Base-by-base conservation (phyloP, 108 stramenopile species). In the Skeletonema costatum region DNA sequence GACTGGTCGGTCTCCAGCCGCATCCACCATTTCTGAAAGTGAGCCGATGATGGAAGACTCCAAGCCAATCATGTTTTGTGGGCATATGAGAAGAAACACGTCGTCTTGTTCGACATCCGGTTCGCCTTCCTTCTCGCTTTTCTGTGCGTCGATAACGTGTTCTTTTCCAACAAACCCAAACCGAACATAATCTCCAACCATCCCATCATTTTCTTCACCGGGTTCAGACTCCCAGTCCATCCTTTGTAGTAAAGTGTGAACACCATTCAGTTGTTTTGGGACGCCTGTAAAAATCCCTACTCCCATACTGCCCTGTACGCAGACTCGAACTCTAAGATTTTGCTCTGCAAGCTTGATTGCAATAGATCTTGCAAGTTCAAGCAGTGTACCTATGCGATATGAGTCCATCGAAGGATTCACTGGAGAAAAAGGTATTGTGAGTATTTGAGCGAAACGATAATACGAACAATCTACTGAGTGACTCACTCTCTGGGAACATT, bases 251-350 rank as follows among this genome's bases (percentile, higher is more conserved):
- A 95, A 61, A 63, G 87, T 91, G 17, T 85, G 58, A 7, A 91
- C 94, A 14, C 94, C 94, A 80, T 76, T 91, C 46, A 95, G 48
- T 65, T 91, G 90, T 61, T 95, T 95, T 32, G 94, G 94, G 5
- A 88, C 69, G 9, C 87, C 94, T 2, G 94, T 95, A 65, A 95
- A 95, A 48, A 95, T 95, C 14, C 93, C 93, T 14, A 94, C 94
- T 8, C 94, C 94, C 94, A 94, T 94, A 30, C 76, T 75, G 7
- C 90, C 90, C 59, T 95, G 94, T 1, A 95, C 92, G 62, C 94
- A 92, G 3, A 95, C 81, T 16, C 92, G 82, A 8, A 95, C 92
- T 31, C 94, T 89, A 9, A 95, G 72, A 70, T 95, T 92, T 83
- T 95, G 89, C 46, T 92, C 92, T 1, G 86, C 89, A 36, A 95